Conservation (phyloP, 192 early-diverging fungal species). For the Backusella macrospora region DNA sequence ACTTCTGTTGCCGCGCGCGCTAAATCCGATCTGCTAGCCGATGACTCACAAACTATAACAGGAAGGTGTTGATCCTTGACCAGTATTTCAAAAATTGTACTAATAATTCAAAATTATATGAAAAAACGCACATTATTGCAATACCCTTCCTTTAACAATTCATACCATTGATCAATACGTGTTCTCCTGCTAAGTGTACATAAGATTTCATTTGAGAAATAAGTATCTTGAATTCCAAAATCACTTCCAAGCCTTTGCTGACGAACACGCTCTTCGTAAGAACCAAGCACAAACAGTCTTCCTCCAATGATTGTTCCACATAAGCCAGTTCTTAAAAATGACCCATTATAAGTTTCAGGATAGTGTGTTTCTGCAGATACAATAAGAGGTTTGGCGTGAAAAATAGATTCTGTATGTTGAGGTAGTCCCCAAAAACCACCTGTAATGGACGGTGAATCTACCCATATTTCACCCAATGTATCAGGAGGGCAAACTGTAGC, state of each 20-base stretch:
- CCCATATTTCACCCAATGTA: slow-evolving; percentile 86
- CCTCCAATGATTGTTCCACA: slow-evolving; percentile 72
- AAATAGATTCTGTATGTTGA: slow-evolving; percentile 73
- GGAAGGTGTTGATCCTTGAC: slow-evolving; percentile 76
- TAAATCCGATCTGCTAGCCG: slow-evolving; percentile 50
- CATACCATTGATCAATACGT: slow-evolving; percentile 49
- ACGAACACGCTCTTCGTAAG: slow-evolving; percentile 77
- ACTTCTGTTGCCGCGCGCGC: slow-evolving; percentile 60
- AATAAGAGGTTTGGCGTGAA: slow-evolving; percentile 65
- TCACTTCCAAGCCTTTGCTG: slow-evolving; percentile 44
- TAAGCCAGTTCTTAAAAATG: slow-evolving; percentile 78
- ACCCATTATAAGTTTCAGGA: slow-evolving; percentile 60
- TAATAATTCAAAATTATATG: slow-evolving; percentile 26
- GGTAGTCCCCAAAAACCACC: slow-evolving; percentile 80
- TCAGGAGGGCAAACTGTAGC: slow-evolving; percentile 71
- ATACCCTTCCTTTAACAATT: background rate
- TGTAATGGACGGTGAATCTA: slow-evolving; percentile 71
- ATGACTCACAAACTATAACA: slow-evolving; percentile 70
- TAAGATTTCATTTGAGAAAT: slow-evolving; percentile 44
- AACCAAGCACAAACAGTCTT: slow-evolving; percentile 73
- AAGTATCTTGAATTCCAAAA: slow-evolving; percentile 36
- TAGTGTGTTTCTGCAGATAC: slow-evolving; percentile 49
- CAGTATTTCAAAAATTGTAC: slow-evolving; percentile 65
- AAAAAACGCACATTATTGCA: slow-evolving; percentile 20
- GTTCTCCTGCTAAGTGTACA: slow-evolving; percentile 31